Evolutionary conservation across 2,329 filamentous ascomycete genomes (phyloP), one percentile per base, ranked within the genome.

Genomic region (Seiridium cupressi): DNA sequence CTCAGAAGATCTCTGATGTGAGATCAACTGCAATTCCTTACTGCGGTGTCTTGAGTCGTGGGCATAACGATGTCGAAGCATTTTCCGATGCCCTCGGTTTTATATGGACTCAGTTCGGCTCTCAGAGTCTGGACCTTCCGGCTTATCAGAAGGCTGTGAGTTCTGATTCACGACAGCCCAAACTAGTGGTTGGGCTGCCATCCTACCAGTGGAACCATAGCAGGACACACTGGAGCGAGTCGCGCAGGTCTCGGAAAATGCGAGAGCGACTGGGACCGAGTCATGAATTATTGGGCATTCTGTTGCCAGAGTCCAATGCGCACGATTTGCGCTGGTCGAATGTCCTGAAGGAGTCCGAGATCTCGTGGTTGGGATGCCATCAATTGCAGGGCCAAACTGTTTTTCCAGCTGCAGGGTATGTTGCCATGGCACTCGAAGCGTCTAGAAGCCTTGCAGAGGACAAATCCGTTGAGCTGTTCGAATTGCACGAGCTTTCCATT

Each of bases 321-420:
- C 60, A 63, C 18, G 10, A 61, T 8, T 9, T 61, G 11, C 18
- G 46, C 3, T 68, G 66, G 66, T 36, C 48, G 6, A 40, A 65
- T 42, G 1, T 64, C 0, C 26, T 68, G 1, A 38, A 51, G 0
- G 35, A 55, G 1, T 51, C 6, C 2, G 61, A 65, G 31, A 40
- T 65, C n/a, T 13, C 13, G 3, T 68, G 66, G 65, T 31, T 68
- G 1, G 3, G 8, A 1, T 58, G 56, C 2, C 66, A 68, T 36
- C 31, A 13, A 1, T n/a, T 68, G 7, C 61, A 68, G 42, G 57
- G 59, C 13, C 61, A 63, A 35, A 48, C 58, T 6, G 57, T 68
- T 10, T 65, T 65, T 32, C 65, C 65, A 1, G 65, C 64, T 3
- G 55, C 64, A 5, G 65, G 61, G 2, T 67, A 66, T 13, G 31